Percentiles rank a stretch among this genome's conserved stretches.
These are phyloP conservation scores for Coemansia aciculifera DNA, from an alignment of 192 early-diverging fungal species.

Conservation along the genomic window DNA sequence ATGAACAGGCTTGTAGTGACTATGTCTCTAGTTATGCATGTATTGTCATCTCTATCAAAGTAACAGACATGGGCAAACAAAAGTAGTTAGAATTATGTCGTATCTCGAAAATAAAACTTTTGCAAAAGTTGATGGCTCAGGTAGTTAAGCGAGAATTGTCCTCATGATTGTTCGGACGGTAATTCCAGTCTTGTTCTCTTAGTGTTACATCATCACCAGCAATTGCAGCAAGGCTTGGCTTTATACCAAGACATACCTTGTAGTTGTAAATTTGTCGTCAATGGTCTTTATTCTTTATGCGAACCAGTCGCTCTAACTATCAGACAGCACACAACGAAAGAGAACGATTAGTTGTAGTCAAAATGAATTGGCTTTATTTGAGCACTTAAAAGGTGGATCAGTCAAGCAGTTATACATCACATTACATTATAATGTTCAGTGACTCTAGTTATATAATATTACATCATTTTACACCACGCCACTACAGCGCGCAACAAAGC, in stretches of 20 bases:
- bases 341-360: neutral
- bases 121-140: conserved; percentile 9
- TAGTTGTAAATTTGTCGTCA: neutral
- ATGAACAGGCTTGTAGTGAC: neutral
- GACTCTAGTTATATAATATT: conserved; percentile 53
- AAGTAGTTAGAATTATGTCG: neutral
- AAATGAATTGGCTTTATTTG: neutral
- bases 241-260: neutral
- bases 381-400: conserved; percentile 17
- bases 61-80: neutral
- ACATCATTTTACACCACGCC: conserved; percentile 31
- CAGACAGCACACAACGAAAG: neutral
- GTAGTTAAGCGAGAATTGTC: conserved; percentile 63
- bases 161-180: conserved; percentile 69
- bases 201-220: conserved; percentile 57
- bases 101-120: conserved; percentile 6
- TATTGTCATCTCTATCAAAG: neutral
- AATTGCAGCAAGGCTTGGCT: neutral
- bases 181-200: conserved; percentile 74
- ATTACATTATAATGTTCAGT: conserved; percentile 27
- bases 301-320: neutral
- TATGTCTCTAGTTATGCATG: neutral
- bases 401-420: conserved; percentile 29
- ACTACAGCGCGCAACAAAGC: neutral
- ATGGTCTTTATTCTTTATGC: neutral